A percentile compares a stretch with the other conserved stretches of the same genome.
These are phyloP conservation scores for Aristolochia californica DNA, from an alignment of 164 flowering plant genomes.

Conservation along the genomic window DNA sequence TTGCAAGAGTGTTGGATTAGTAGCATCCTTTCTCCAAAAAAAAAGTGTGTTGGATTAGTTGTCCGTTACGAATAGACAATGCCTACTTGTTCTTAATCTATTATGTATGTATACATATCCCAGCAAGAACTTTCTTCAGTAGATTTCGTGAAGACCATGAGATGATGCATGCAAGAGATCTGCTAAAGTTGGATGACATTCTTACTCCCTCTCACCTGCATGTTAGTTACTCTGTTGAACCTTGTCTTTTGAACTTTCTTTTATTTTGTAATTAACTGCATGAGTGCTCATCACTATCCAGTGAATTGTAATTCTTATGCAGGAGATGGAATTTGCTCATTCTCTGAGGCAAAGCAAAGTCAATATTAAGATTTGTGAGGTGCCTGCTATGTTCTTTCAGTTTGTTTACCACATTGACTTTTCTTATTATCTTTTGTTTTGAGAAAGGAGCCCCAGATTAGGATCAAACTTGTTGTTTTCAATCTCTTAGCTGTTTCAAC, in stretches of 20 bases:
- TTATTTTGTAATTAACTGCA: no score
- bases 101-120: slow-evolving; percentile 6
- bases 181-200: slow-evolving; percentile 92
- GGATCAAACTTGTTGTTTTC: no score
- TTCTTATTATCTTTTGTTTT: background rate
- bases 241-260: no score
- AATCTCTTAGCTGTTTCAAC: no score
- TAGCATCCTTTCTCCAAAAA: no score
- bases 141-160: slow-evolving; percentile 94
- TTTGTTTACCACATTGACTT: background rate
- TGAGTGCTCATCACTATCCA: no score
- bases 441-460: background rate
- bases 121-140: slow-evolving; percentile 80
- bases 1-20: background rate
- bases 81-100: slow-evolving; percentile 1
- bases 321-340: slow-evolving; percentile 99
- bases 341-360: slow-evolving; percentile 80
- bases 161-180: slow-evolving; percentile 70
- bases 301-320: slow-evolving; percentile 2
- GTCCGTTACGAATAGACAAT: background rate
- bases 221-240: slow-evolving; percentile 34
- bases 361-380: slow-evolving; percentile 88
- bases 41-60: background rate
- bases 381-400: slow-evolving; percentile 9
- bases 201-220: slow-evolving; percentile 87